Base-by-base conservation (phyloP, 164 flowering plant genomes). In the Aristolochia californica region DNA sequence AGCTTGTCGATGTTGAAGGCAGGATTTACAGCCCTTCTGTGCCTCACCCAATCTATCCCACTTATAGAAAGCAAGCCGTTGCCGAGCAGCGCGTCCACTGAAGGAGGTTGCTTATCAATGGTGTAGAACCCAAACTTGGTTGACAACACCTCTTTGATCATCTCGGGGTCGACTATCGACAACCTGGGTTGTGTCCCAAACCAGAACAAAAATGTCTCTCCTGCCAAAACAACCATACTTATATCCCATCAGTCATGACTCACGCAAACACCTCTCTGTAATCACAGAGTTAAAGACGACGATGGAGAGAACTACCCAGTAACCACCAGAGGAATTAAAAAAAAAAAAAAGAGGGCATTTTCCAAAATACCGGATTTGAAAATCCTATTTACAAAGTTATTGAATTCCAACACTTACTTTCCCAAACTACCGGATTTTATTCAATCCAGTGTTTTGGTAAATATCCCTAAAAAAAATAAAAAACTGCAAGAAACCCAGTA, bases 121-220 rank as follows among this genome's bases (percentile, higher is more conserved):
- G 52, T 43, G 52, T 58, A 70, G 58, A 64, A 70, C 5, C 68
- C 72, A 25, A 68, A 68, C 65, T 70, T 68, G 62, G 53, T 70
- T 5, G 70, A 64, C 16, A 74, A 49, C 23, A 68, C 55, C n/a
- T 74, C 66, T 50, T 70, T 74, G 38, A 61, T 71, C 48, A 70
- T 21, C 44, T 70, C 68, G 0, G 68, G 61, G 20, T 70, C 70
- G 1, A 55, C 20, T 28, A 72, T 69, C 48, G 51, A 62, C 22
- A 75, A 12, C 62, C 68, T 55, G 12, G 74, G 76, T 21, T 50
- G 43, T 34, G 53, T 57, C 45, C 79, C 79, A 54, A 53, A 56
- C 79, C 76, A 72, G 26, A 63, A 75, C 21, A 75, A 57, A 57
- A 70, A 65, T 4, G 23, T 57, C 11, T 72, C 67, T 50, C 79